phyloP scores from a whole-genome alignment of 208 protist genomes.

The Acanthamoeba healyi region DNA sequence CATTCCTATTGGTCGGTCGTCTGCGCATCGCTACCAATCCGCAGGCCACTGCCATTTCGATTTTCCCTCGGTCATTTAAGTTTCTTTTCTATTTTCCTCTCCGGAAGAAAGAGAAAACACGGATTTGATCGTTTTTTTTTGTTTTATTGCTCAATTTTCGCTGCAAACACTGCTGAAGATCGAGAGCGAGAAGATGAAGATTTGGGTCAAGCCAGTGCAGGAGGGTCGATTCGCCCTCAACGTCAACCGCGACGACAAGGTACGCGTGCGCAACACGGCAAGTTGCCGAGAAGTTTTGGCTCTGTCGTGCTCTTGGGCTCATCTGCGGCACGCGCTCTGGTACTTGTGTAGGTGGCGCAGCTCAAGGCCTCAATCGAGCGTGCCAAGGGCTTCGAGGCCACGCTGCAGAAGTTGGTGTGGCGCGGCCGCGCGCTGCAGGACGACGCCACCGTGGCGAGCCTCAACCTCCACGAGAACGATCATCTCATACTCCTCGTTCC shows the following conservation, averaged over 20 bases:
- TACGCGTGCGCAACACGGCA: background rate
- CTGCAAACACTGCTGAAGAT: no score
- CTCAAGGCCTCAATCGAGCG: slow-evolving; percentile 3
- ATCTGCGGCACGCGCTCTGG: no score
- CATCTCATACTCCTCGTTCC: slow-evolving; percentile 50
- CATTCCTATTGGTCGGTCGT: no score
- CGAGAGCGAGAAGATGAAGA: slow-evolving; percentile 18
- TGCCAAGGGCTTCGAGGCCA: background rate
- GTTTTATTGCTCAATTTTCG: no score
- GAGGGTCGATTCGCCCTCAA: background rate
- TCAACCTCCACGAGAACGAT: slow-evolving; percentile 38
- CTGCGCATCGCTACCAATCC: no score
- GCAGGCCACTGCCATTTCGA: background rate
- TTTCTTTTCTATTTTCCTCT: no score
- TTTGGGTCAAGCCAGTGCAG: slow-evolving; percentile 43
- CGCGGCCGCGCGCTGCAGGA: background rate
- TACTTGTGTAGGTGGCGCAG: background rate
- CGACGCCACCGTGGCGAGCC: background rate
- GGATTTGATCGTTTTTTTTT: no score
- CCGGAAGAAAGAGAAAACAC: no score
- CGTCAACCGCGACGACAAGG: background rate
- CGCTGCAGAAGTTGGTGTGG: slow-evolving; percentile 17
- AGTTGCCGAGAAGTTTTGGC: no score
- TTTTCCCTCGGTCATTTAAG: slow-evolving; percentile 22
- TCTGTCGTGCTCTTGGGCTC: no score